phyloP scores from a whole-genome alignment of 2,329 filamentous ascomycete species.

The Diaporthe sp. region DNA sequence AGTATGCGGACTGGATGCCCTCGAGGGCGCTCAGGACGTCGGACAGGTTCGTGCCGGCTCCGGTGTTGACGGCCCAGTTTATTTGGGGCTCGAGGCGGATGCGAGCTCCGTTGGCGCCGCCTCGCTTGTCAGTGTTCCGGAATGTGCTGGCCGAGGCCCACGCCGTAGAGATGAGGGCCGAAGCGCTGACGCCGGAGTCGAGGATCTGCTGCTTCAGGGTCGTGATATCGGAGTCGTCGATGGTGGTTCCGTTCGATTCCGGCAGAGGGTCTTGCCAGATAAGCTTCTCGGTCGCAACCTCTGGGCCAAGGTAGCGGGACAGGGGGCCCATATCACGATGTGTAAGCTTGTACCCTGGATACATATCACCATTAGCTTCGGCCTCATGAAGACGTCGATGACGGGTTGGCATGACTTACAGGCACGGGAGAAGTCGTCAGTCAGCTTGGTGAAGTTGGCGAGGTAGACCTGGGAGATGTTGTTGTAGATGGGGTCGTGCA shows the following conservation, averaged over 20 bases:
- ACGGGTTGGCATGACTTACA: constrained; percentile 53
- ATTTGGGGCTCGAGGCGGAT: constrained; percentile 78
- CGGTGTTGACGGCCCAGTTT: constrained; percentile 79
- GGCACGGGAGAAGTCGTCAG: constrained; percentile 75
- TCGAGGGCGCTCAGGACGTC: constrained; percentile 67
- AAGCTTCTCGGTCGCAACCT: constrained; percentile 74
- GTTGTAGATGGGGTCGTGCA: constrained; percentile 75
- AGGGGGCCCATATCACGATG: constrained; percentile 81
- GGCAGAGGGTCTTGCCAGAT: constrained; percentile 81
- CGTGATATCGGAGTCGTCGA: constrained; percentile 70
- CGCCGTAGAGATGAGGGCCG: constrained; percentile 73
- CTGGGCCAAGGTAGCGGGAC: constrained; percentile 76
- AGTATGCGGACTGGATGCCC: constrained; percentile 43
- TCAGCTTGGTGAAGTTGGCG: constrained; percentile 74
- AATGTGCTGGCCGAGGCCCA: constrained; percentile 77
- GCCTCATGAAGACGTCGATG: not conserved
- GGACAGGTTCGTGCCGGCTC: constrained; percentile 73
- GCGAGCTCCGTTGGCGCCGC: constrained; percentile 81
- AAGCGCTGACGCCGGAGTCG: constrained; percentile 65
- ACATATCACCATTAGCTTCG: not conserved
- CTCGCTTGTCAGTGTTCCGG: constrained; percentile 81
- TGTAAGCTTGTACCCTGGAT: constrained; percentile 73
- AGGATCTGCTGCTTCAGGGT: constrained; percentile 76
- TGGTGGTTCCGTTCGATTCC: constrained; percentile 62
- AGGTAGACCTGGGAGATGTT: constrained; percentile 78